These are phyloP conservation scores for Trichophyton verrucosum DNA, from an alignment of 2,329 filamentous ascomycete genomes.

Conservation along the genomic window DNA sequence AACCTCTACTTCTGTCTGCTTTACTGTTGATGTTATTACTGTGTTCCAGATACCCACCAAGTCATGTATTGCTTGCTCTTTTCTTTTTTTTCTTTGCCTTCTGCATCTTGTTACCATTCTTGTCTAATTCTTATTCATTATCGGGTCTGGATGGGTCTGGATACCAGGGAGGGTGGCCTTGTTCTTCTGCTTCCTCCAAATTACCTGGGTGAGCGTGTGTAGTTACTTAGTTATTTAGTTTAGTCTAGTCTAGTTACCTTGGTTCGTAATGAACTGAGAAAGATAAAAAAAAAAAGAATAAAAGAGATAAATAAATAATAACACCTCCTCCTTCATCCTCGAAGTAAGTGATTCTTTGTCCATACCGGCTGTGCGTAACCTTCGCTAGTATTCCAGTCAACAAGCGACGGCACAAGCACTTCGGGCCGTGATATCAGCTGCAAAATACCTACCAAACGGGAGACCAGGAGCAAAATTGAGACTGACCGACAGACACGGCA, in stretches of 20 bases:
- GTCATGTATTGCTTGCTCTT: background rate
- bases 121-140: background rate
- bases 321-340: background rate
- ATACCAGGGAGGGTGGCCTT: background rate
- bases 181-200: background rate
- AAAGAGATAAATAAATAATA: background rate
- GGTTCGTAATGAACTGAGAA: background rate
- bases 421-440: too few species aligned
- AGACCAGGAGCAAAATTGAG: too few species aligned
- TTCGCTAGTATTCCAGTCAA: background rate
- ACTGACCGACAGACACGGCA: background rate
- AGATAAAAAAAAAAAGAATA: background rate
- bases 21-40: background rate
- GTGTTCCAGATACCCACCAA: constrained; percentile 3
- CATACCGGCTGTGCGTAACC: background rate
- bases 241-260: too few species aligned
- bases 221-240: background rate
- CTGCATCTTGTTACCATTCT: background rate
- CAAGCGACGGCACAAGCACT: background rate
- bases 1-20: background rate
- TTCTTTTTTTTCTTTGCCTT: background rate
- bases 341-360: background rate
- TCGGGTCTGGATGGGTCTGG: constrained; percentile 3
- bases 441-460: too few species aligned
- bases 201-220: background rate